Conservation (phyloP, 306 rosid genomes). For the Acacia melanoxylon region DNA sequence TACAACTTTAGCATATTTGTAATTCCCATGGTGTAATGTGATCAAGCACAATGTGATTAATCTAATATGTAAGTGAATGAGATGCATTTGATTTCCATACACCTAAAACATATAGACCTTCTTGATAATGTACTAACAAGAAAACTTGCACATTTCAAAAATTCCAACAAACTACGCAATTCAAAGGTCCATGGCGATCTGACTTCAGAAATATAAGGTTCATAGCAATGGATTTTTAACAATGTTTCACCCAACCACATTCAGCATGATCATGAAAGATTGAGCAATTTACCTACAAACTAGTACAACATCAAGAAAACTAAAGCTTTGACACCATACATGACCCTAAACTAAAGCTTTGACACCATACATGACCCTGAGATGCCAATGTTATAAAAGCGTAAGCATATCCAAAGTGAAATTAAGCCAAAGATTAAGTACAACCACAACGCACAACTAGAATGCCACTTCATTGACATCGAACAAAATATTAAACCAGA, state of each 20-base stretch:
- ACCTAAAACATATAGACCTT: neutral
- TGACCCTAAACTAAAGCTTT: too few species aligned
- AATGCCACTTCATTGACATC: too few species aligned
- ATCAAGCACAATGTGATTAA: neutral
- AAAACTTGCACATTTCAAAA: neutral
- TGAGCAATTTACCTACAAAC: constrained; percentile 51
- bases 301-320: constrained; percentile 52
- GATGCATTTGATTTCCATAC: neutral
- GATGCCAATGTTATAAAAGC: too few species aligned
- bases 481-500: too few species aligned
- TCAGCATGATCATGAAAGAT: constrained; percentile 11
- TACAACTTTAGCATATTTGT: neutral
- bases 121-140: neutral
- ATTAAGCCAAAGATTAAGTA: too few species aligned
- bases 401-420: too few species aligned
- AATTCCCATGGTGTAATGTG: neutral
- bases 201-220: neutral
- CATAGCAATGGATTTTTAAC: neutral
- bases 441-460: too few species aligned
- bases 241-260: neutral
- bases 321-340: too few species aligned
- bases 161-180: neutral
- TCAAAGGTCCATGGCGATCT: neutral
- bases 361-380: too few species aligned
- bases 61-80: neutral